These are phyloP conservation scores for Coemansia sp. DNA, from an alignment of 192 early-diverging fungal species.

Conservation along the genomic window DNA sequence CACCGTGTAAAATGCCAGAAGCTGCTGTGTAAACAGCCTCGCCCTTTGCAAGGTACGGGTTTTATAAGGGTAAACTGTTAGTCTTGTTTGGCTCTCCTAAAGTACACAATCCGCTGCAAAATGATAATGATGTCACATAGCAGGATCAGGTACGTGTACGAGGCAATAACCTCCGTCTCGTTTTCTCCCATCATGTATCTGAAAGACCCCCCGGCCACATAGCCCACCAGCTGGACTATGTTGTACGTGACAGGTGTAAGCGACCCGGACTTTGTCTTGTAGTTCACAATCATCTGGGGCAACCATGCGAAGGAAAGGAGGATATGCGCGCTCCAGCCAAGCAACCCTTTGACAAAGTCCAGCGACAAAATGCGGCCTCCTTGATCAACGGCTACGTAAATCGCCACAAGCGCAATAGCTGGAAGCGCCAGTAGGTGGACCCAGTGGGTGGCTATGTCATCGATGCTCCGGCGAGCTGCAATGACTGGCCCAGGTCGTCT, in stretches of 20 bases:
- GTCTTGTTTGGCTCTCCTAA: background rate
- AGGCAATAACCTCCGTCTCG: background rate
- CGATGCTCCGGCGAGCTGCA: constrained; percentile 1
- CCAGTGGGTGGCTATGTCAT: constrained; percentile 3
- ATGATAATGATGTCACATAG: background rate
- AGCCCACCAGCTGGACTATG: background rate
- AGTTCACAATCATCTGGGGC: constrained; percentile 10
- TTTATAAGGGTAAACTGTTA: background rate
- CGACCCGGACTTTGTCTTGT: background rate
- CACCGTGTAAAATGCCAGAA: too few species aligned
- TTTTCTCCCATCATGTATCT: background rate
- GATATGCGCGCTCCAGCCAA: background rate
- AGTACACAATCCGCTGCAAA: constrained; percentile 7
- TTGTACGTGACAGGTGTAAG: background rate
- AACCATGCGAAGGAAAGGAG: background rate
- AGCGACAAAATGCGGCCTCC: background rate
- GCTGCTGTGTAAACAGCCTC: too few species aligned
- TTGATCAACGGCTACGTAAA: background rate
- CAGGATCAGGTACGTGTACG: background rate
- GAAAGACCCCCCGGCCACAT: background rate
- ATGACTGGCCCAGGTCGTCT: constrained; percentile 6
- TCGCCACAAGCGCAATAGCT: background rate
- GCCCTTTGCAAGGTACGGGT: too few species aligned
- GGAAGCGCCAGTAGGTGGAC: background rate
- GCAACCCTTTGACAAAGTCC: background rate